phyloP scores from a whole-genome alignment of 2,329 filamentous ascomycete genomes.

The Nothophaeocryptopus gaeumannii region DNA sequence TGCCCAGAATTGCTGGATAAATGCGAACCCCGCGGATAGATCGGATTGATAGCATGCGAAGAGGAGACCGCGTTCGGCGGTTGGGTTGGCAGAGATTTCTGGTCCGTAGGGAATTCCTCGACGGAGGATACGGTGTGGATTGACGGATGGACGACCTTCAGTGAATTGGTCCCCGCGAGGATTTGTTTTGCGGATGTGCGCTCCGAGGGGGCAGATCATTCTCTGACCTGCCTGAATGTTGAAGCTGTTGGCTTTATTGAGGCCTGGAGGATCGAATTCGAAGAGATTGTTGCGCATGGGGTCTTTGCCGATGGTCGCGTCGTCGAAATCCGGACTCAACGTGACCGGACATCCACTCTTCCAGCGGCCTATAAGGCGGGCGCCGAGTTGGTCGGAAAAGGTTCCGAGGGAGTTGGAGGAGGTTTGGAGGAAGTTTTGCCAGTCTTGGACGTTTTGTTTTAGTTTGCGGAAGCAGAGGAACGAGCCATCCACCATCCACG shows the following conservation, averaged over 20 bases:
- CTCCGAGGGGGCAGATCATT: conserved; percentile 45
- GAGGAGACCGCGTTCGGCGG: conserved; percentile 44
- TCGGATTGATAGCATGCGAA: conserved; percentile 49
- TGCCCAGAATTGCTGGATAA: conserved; percentile 37
- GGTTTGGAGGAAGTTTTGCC: conserved; percentile 40
- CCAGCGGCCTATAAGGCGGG: conserved; percentile 47
- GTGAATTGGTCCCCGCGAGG: conserved; percentile 38
- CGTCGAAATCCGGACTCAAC: conserved; percentile 27
- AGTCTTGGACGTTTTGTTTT: conserved; percentile 47
- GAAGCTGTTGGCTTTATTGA: conserved; percentile 37
- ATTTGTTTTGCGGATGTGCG: conserved; percentile 50
- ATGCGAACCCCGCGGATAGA: conserved; percentile 42
- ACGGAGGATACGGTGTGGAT: conserved; percentile 41
- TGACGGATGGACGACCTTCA: conserved; percentile 20
- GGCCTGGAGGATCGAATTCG: conserved; percentile 32
- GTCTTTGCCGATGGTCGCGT: conserved; percentile 33
- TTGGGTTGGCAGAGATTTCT: conserved; percentile 33
- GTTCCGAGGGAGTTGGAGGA: conserved; percentile 32
- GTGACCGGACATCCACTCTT: conserved; percentile 32
- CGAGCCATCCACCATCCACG: conserved; percentile 47
- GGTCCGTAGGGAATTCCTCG: conserved; percentile 45
- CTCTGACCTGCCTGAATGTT: conserved; percentile 35
- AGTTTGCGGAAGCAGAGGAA: conserved; percentile 47
- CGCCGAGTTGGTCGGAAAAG: conserved; percentile 40
- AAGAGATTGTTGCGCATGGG: conserved; percentile 38